Conservation (phyloP, 306 rosid genomes). For the Cercis canadensis region DNA sequence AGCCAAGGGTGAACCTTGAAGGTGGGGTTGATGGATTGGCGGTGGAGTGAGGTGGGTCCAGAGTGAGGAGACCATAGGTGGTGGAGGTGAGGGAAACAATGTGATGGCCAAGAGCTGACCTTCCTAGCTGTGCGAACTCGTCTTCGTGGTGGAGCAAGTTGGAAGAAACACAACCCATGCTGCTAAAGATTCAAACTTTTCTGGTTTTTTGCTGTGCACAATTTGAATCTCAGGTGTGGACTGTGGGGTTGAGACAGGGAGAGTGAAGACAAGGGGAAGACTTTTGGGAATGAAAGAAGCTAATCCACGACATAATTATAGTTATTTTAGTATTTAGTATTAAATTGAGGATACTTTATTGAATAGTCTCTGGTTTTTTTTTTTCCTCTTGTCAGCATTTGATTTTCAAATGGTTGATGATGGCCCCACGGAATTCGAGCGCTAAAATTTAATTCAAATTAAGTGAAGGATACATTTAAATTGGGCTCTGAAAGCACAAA, state of each 20-base stretch:
- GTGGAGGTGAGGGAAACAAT: slow-evolving; percentile 93
- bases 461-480: not conserved
- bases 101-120: slow-evolving; percentile 83
- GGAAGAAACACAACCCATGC: slow-evolving; percentile 93
- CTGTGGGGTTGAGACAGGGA: not conserved
- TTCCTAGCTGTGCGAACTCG: slow-evolving; percentile 72
- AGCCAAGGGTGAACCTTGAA: slow-evolving; percentile 52
- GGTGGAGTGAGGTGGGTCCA: slow-evolving; percentile 56
- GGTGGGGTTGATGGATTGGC: slow-evolving; percentile 51
- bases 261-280: not conserved
- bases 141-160: slow-evolving; percentile 71
- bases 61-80: slow-evolving; percentile 89
- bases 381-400: slow-evolving; percentile 10
- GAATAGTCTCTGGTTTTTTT: not conserved
- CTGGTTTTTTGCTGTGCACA: not conserved
- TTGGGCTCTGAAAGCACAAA: not conserved
- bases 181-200: slow-evolving; percentile 5
- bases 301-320: too few species aligned
- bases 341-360: not conserved
- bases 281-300: not conserved
- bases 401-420: slow-evolving; percentile 17
- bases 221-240: too few species aligned
- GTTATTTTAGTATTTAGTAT: too few species aligned
- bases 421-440: slow-evolving; percentile 19
- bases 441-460: slow-evolving; percentile 6